Conservation (phyloP, 495 filamentous ascomycete species). For the Talaromyces borbonicus region DNA sequence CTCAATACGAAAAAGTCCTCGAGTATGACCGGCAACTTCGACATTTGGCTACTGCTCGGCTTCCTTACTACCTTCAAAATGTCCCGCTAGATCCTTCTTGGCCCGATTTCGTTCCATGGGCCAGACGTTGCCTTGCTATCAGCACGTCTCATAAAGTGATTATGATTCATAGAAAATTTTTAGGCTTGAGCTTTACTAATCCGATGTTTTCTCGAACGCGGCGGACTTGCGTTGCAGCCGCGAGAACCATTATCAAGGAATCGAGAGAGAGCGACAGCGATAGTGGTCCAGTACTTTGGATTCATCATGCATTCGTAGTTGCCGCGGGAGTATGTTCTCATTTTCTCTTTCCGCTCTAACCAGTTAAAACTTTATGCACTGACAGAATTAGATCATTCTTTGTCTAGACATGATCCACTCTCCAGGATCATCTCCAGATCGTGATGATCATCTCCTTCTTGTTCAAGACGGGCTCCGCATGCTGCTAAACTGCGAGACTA, state of each 20-base stretch:
- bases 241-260: constrained; percentile 37
- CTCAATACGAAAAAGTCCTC: constrained; percentile 35
- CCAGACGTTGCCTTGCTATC: constrained; percentile 31
- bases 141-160: constrained; percentile 42
- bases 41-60: constrained; percentile 21
- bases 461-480: constrained; percentile 23
- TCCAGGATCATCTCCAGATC: constrained; percentile 19
- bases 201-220: constrained; percentile 30
- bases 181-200: constrained; percentile 32
- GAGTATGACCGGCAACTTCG: constrained; percentile 33
- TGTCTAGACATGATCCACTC: constrained; percentile 33
- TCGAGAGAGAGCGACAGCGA: constrained; percentile 21
- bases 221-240: constrained; percentile 33
- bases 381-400: constrained; percentile 21
- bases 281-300: constrained; percentile 32
- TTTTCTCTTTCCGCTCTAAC: not conserved
- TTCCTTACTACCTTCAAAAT: constrained; percentile 26
- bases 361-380: not conserved
- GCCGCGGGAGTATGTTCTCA: constrained; percentile 17
- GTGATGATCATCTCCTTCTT: constrained; percentile 22
- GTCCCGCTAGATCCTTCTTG: constrained; percentile 22
- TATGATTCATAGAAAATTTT: constrained; percentile 41
- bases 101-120: constrained; percentile 32
- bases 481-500: constrained; percentile 16
- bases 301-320: constrained; percentile 25